Evolutionary conservation across 108 stramenopile genomes (phyloP), one percentile per base, ranked within the genome.

Genomic region (Cyclotella kingstonii): DNA sequence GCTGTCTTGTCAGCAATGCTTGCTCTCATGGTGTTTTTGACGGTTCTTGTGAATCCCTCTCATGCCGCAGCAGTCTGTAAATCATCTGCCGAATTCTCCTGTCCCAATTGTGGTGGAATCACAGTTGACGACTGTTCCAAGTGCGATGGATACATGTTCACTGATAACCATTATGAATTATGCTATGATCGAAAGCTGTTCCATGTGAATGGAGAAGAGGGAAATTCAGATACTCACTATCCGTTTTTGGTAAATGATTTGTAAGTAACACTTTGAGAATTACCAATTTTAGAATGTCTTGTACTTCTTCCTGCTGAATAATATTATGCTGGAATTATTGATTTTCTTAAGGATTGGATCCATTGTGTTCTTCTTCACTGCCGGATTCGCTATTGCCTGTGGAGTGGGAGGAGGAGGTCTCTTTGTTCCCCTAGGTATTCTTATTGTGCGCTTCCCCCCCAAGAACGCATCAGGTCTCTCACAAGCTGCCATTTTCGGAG

Each of bases 351-450:
- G 72, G 50, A 57, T 79, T 23, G 86, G 77, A 15, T 52, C 81
- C 30, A 51, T 87, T 33, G 68, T 87, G 26, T 87, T 83, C 83
- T 84, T 84, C 66, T 39, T 68, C 33, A 68, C 83, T 3, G 76
- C 86, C 4, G 72, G 68, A 17, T 51, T 80, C 31, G 81, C 82
- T 43, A 84, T 78, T 4, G 80, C 85, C 21, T 82, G 82, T 54
- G 85, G 85, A 52, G 85, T 87, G 0, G 85, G 85, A 21, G 85
- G 85, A 26, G 85, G 85, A 30, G 85, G 85, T 18, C 81, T 87
- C 54, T 87, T 80, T 44, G 85, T 87, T 4, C 85, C 85, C 29
- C 50, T 87, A 10, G 85, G 85, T 9, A 87, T 87, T 27, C 48
- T 87, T 4, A 60, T 87, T 1, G 40, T 87, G 5, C 66, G 63